Percentiles rank a stretch among this genome's conserved stretches.
phyloP scores from a whole-genome alignment of 2,329 filamentous ascomycete genomes.

The Curvularia sp. region DNA sequence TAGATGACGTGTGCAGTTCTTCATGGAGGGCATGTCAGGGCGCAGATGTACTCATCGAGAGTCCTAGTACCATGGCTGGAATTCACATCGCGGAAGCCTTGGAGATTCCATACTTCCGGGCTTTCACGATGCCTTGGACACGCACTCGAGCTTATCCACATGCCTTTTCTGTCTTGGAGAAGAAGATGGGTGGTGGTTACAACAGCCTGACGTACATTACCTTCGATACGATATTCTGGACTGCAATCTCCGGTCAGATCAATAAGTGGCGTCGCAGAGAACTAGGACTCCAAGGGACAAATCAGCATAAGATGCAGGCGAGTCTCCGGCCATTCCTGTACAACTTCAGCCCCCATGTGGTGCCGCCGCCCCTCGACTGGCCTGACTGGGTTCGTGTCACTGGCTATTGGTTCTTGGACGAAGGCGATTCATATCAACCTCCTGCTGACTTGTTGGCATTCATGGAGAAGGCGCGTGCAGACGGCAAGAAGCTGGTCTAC shows the following conservation, averaged over 20 bases:
- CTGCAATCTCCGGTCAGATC: slow-evolving; percentile 86
- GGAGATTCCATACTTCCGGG: slow-evolving; percentile 92
- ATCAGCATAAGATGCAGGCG: slow-evolving; percentile 86
- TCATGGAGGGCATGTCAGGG: slow-evolving; percentile 85
- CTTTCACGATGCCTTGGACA: slow-evolving; percentile 99
- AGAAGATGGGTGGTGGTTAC: slow-evolving; percentile 93
- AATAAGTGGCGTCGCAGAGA: slow-evolving; percentile 90
- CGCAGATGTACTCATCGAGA: slow-evolving; percentile 90
- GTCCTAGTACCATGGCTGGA: slow-evolving; percentile 94
- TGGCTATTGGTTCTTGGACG: slow-evolving; percentile 97
- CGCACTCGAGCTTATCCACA: slow-evolving; percentile 94
- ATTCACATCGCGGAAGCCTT: slow-evolving; percentile 97
- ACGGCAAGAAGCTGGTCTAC: slow-evolving; percentile 92
- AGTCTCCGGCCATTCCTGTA: slow-evolving; percentile 99
- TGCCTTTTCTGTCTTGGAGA: slow-evolving; percentile 89
- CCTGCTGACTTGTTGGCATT: slow-evolving; percentile 79
- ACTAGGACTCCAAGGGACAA: slow-evolving; percentile 80
- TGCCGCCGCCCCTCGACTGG: slow-evolving; percentile 93
- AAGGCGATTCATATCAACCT: slow-evolving; percentile 72
- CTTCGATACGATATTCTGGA: slow-evolving; percentile 98
- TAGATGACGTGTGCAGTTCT: slow-evolving; percentile 84
- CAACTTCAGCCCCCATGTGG: slow-evolving; percentile 93
- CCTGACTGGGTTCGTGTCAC: slow-evolving; percentile 98
- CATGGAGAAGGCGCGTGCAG: slow-evolving; percentile 79
- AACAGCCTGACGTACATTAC: slow-evolving; percentile 95